A percentile compares a stretch with the other conserved stretches of the same genome.
These are phyloP conservation scores for Didymella pomorum DNA, from an alignment of 2,329 filamentous ascomycete species.

Conservation along the genomic window DNA sequence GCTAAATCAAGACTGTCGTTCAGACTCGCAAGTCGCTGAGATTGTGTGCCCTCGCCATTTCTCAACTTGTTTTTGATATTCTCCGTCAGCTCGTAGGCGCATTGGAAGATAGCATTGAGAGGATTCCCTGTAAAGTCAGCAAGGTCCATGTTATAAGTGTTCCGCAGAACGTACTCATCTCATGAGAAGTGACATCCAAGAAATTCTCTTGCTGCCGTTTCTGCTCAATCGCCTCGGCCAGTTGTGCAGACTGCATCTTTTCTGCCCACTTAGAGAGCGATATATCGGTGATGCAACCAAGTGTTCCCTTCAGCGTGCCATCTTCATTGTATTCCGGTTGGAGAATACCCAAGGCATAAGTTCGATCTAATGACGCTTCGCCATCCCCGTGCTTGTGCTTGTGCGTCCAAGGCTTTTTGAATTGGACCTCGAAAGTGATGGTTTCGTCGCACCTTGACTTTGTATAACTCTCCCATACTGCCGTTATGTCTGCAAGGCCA, in stretches of 20 bases:
- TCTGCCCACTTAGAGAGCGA: slow-evolving; percentile 86
- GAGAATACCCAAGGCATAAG: slow-evolving; percentile 78
- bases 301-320: slow-evolving; percentile 73
- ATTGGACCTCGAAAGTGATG: slow-evolving; percentile 75
- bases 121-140: slow-evolving; percentile 61
- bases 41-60: slow-evolving; percentile 54
- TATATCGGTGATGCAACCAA: slow-evolving; percentile 83
- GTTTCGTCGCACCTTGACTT: slow-evolving; percentile 43
- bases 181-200: slow-evolving; percentile 77
- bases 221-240: slow-evolving; percentile 79
- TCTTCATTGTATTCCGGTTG: slow-evolving; percentile 72
- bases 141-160: fast-evolving
- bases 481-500: slow-evolving; percentile 56
- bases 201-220: slow-evolving; percentile 82
- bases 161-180: slow-evolving; percentile 63
- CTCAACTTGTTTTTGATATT: slow-evolving; percentile 66
- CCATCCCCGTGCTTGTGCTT: slow-evolving; percentile 61
- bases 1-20: slow-evolving; percentile 61
- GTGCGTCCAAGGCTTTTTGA: slow-evolving; percentile 66
- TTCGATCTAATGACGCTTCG: slow-evolving; percentile 64
- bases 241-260: slow-evolving; percentile 75
- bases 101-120: slow-evolving; percentile 75
- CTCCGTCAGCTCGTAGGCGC: slow-evolving; percentile 63
- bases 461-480: slow-evolving; percentile 8
- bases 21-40: slow-evolving; percentile 59